Percentiles rank a stretch among this genome's conserved stretches.
phyloP scores from a whole-genome alignment of 768 basidiomycete genomes.

The Panaeolus papilionaceus region DNA sequence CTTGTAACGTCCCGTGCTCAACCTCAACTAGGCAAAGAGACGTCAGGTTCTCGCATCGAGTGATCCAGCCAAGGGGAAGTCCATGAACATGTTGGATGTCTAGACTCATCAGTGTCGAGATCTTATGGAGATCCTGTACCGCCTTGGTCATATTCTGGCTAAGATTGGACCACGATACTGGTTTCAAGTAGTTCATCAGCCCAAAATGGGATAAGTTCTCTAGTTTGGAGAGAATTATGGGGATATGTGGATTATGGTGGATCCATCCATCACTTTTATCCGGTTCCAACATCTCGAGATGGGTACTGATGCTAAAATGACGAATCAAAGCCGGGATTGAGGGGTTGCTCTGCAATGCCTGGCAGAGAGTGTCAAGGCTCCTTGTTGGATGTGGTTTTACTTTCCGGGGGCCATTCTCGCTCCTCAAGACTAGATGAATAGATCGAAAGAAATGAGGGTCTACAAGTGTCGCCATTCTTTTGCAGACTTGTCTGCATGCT shows the following conservation, averaged over 20 bases:
- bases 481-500: slow-evolving; percentile 1
- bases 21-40: background rate
- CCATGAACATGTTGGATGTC: background rate
- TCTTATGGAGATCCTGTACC: background rate
- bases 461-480: background rate
- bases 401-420: background rate
- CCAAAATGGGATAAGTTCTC: background rate
- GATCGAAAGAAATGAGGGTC: background rate
- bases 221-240: slow-evolving; percentile 7
- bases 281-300: background rate
- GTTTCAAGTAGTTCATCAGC: background rate
- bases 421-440: background rate
- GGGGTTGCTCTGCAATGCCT: background rate
- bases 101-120: background rate
- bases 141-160: background rate
- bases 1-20: background rate
- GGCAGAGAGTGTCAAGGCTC: background rate
- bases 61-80: background rate
- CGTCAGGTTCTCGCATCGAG: background rate
- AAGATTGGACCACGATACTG: background rate
- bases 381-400: background rate
- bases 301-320: background rate
- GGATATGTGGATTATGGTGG: background rate
- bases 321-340: background rate
- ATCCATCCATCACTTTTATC: background rate